Base-by-base conservation (phyloP, 208 protist genomes). In the Crithidia fasciculata region DNA sequence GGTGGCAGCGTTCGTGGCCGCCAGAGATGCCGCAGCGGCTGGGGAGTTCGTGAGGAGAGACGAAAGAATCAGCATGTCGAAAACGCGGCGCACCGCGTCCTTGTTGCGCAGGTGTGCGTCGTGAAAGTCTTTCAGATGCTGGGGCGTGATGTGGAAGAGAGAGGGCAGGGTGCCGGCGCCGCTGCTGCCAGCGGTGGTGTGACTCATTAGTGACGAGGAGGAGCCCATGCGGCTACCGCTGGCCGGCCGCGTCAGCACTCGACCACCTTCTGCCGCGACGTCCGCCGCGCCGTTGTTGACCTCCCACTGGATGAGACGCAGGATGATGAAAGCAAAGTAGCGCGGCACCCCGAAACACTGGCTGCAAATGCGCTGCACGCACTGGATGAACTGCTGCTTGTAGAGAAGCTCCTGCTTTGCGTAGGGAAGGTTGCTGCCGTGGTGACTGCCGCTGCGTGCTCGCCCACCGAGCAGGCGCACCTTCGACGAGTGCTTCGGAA, bases 341-440 rank as follows among this genome's bases (percentile, higher is more conserved):
- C 87, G 86, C 55, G 92, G 92, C 5, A 96, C 59, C 19, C 92
- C 92, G 71, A 96, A 91, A 70, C 87, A 92, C 54, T 95, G 84
- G 40, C 79, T 83, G 74, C 87, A 92, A 44, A 96, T 82, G 2
- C 86, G 85, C 66, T 96, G 88, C 37, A 91, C 82, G 58, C 85
- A 87, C 60, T 85, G 72, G 15, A 81, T 74, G 18, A 95, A 74
- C 56, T 88, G 82, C 44, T 86, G 67, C 39, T 80, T 82, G 67
- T 92, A 95, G 41, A 84, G 74, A 4, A 80, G 47, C 65, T 91
- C 88, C 57, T 93, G 88, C 59, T 86, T 91, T 0, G 81, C 79
- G 47, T 81, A 73, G 18, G 81, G 69, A 4, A 79, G 61, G 56
- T 58, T 78, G 66, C 44, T 55, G 67, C 68, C 36, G 54, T 69